Percentiles rank a stretch among this genome's conserved stretches.
These are phyloP conservation scores for Didymella glomerata DNA, from an alignment of 2,329 filamentous ascomycete species.

Conservation along the genomic window DNA sequence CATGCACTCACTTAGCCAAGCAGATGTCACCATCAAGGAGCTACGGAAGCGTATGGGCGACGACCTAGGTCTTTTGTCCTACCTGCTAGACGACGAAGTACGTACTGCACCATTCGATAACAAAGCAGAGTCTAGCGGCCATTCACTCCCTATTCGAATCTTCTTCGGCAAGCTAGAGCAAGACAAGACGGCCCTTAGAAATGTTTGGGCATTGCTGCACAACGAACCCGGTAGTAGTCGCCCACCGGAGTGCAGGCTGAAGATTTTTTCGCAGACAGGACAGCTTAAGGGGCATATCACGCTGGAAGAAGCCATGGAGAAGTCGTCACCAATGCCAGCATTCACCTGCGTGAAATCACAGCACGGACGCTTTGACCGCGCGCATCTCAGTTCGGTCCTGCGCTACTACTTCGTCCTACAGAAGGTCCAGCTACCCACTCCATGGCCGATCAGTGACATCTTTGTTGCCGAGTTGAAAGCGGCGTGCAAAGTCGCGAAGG, in stretches of 20 bases:
- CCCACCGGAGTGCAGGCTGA: background rate
- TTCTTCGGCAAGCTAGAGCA: background rate
- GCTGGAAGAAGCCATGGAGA: slow-evolving; percentile 1
- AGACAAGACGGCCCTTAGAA: background rate
- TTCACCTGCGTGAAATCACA: background rate
- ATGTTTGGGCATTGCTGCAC: background rate
- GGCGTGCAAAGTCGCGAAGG: background rate
- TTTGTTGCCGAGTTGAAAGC: background rate
- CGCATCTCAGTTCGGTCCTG: background rate
- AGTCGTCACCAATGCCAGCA: background rate
- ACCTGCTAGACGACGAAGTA: background rate
- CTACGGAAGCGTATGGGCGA: background rate
- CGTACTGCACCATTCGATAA: background rate
- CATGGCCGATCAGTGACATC: background rate
- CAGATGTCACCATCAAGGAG: background rate
- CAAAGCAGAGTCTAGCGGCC: background rate
- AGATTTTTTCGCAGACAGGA: background rate
- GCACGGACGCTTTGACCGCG: background rate
- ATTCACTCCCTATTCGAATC: background rate
- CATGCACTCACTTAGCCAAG: background rate
- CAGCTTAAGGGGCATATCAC: background rate
- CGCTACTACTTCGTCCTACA: slow-evolving; percentile 9
- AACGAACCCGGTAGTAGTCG: background rate
- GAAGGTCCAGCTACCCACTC: background rate
- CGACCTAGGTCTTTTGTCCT: background rate